Evolutionary conservation across 441 rosid genomes (phyloP), one percentile per base, ranked within the genome.

Genomic region (Bruguiera hainesii): DNA sequence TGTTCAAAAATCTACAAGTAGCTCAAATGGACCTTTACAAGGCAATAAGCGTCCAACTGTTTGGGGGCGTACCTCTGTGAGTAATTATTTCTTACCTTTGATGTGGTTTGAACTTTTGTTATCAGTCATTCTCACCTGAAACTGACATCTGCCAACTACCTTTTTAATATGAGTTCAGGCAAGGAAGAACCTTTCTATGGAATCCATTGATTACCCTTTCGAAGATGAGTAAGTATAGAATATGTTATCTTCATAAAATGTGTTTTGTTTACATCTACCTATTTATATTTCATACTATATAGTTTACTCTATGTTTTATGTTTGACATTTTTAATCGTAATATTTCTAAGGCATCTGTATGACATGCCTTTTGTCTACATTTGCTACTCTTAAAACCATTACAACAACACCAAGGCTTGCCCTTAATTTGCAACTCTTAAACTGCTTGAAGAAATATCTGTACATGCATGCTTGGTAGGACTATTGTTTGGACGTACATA

Each of bases 111-210:
- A 29, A 48, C 19, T 69, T 52, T 63, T 29, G 5, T 59, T 9
- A 39, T 64, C 46, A 57, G 64, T 75, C 58, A 48, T 64, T 73
- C 76, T 62, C 56, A 65, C 39, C 55, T 28, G 13, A 60, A 28
- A 56, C 30, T 59, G 31, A 4, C 21, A n/a, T 23, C 56, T 63
- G 63, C 30, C 50, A 10, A 48, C 42, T 30, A 11, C 52, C 63
- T 7, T 53, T 28, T 33, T 62, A 62, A 21, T 64, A 39, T 60
- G 70, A 49, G 39, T 78, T 70, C 85, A 96, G 99, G 97, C 82
- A 42, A 91, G 70, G 83, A 96, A 84, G 87, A 85, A 89, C 75
- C 94, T 83, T 39, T 85, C 98, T 29, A 81, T 84, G 97, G 98
- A 89, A 75, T 87, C 90, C 71, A 77, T 83, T 70, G 91, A 89